Base-by-base conservation (phyloP, 2,329 filamentous ascomycete species). In the Didymella exigua region DNA sequence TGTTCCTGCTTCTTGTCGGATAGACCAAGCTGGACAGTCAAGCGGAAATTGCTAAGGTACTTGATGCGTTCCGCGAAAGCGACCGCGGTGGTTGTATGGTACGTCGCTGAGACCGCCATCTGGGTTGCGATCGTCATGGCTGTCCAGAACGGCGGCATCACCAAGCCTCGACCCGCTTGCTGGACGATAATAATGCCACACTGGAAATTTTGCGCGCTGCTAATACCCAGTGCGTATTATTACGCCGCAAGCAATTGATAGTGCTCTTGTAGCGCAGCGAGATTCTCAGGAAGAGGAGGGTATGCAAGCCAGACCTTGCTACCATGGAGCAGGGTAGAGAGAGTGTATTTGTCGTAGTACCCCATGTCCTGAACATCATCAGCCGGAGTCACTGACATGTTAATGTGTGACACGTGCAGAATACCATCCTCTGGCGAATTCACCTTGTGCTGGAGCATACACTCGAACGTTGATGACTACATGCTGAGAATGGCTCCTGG, bases 171-270 rank as follows among this genome's bases (percentile, higher is more conserved):
- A 1, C 54, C 52, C 11, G 51, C 33, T 19, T 50, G 49, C 34
- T 63, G 62, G 21, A 63, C 47, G 36, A 65, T 51, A 26, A 46
- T 29, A n/a, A 63, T 56, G 10, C 56, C 60, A 27, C 55, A 43
- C 27, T 58, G 33, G n/a, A 56, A 43, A 21, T 13, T 48, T 5
- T 4, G 16, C 16, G 24, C 4, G 14, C 34, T 30, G 9, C 30
- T 23, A 8, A 45, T 7, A n/a, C 38, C 26, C 16, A 36, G 21
- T 23, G 21, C 4, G 4, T 10, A 13, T n/a, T 23, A 14, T 4
- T 47, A 9, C 11, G 18, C 16, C 7, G 24, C 18, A 5, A 51
- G 29, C 14, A 26, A 8, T 7, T 51, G 2, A 11, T 37, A 43
- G 14, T 45, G 24, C n/a, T 30, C n/a, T 29, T 41, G 43, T 18